Base-by-base conservation (phyloP, 2,329 filamentous ascomycete genomes). In the Fusarium annulatum region DNA sequence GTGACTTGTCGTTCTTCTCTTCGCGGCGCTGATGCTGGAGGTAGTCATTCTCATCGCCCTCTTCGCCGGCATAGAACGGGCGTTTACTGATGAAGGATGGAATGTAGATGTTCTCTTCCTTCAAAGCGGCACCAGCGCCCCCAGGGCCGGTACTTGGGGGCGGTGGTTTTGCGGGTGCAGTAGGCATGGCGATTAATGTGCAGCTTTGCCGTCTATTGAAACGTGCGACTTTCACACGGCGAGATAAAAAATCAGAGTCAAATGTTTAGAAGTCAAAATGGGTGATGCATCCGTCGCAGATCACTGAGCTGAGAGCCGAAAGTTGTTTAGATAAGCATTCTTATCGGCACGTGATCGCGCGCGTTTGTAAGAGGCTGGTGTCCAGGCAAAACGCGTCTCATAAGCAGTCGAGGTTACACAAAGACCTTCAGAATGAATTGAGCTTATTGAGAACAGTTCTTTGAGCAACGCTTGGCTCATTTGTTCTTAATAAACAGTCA, bases 71-170 rank as follows among this genome's bases (percentile, higher is more conserved):
- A 83, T 98, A 99, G 85, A 99, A 99, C 9, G 96, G 96, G 77
- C 97, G 95, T 83, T 97, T 98, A 78, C 95, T 95, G 85, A 99
- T 99, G 88, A 98, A 99, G 61, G 94, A 91, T 10, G 96, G 96
- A 79, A 99, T 99, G 87, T 99, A 99, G 82, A 98, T 92, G 88
- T 99, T 99, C 83, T 96, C 94, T 83, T 97, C 95, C 82, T 97
- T 97, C 62, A 88, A 89, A 9, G 84, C 83, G 11, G 84, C 83
- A 61, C 82, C 80, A 9, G 84, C 83, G 19, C 51, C 34, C 26
- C 49, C 33, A 21, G 49, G 33, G 52, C 82, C 80, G 15, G 83
- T 81, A 52, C 80, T 79, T 16, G 71, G 45, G 12, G 82, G 76
- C 52, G 82, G 79, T 11, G 80, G 75, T 61, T 81, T 83, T 33